Evolutionary conservation across 768 basidiomycete genomes (phyloP).

Genomic region (Daedalea quercina): DNA sequence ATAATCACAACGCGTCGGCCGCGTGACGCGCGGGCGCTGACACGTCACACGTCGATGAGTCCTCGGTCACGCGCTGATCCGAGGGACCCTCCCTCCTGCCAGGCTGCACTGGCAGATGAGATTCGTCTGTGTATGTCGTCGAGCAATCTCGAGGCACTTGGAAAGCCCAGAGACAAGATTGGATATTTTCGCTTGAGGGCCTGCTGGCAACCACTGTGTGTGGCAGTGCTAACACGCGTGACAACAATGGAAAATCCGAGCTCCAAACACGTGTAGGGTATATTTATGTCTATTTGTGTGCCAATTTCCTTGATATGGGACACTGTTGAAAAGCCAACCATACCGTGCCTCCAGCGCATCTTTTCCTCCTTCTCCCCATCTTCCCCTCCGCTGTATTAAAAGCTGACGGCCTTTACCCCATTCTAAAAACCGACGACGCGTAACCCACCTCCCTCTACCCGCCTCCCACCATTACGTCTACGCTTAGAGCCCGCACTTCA

Average conservation of each 20-base stretch:
- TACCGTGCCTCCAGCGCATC: constrained; percentile 10
- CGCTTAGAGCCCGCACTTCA: constrained; percentile 47
- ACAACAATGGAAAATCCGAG: too few relatives aligned
- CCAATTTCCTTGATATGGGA: constrained; percentile 15
- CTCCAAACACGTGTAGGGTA: constrained; percentile 18
- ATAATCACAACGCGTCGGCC: neutral
- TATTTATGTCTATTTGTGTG: constrained; percentile 22
- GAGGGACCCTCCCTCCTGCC: too few relatives aligned
- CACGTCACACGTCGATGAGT: neutral
- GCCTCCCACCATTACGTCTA: constrained; percentile 55
- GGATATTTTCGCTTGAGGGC: too few relatives aligned
- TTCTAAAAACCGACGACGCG: constrained; percentile 12
- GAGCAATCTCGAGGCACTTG: too few relatives aligned
- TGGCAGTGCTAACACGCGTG: neutral
- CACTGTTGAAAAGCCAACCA: constrained; percentile 24
- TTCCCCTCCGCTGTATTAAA: constrained; percentile 14
- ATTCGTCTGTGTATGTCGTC: too few relatives aligned
- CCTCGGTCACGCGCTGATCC: neutral
- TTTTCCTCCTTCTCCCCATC: constrained; percentile 18
- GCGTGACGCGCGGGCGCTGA: neutral
- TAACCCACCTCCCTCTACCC: constrained; percentile 17
- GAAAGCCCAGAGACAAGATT: too few relatives aligned
- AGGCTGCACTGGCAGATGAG: too few relatives aligned
- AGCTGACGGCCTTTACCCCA: constrained; percentile 17
- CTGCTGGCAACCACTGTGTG: too few relatives aligned